Evolutionary conservation across 306 rosid genomes (phyloP), one percentile per base, ranked within the genome.

Genomic region (Quercus engelmannii): DNA sequence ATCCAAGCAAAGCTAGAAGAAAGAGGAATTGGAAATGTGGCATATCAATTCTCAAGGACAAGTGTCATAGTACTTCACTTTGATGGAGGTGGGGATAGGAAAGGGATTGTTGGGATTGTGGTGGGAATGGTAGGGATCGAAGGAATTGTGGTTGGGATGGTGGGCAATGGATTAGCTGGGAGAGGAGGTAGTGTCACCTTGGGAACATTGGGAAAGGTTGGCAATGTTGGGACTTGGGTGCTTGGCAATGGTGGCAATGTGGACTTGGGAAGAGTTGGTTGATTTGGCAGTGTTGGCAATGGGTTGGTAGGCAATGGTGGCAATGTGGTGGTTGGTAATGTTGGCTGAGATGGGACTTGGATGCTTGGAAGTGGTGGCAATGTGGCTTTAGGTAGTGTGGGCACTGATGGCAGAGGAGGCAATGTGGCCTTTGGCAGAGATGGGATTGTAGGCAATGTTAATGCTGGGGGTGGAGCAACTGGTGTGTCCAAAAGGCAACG

Each of bases 401-500:
- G 54, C 54, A 49, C 54, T 49, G 54, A 49, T 3, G 54, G 54
- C 54, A 49, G 54, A 49, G 54, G 54, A 49, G 54, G 54, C 17
- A 49, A 46, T 49, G 54, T 49, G 54, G 54, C 15, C 54, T 12
- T 49, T 3, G 54, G 54, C 14, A 12, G 17, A 49, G 54, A 49
- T 49, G 54, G 54, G 54, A 49, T 49, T 55, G 76, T 69, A 21
- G 84, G 84, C 51, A 71, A 76, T 28, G 64, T 3, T 49, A 55
- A 77, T 28, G 77, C 31, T 43, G 79, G 83, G 41, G 77, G 69
- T 79, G 84, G 81, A 79, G 81, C 31, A 46, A 69, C 61, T 2
- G 71, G 67, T 17, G 86, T 65, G 46, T 75, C 79, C 35, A 85
- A 52, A 21, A 85, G 81, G 38, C 57, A 69, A 25, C 88, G 67